Conservation (phyloP, 306 rosid genomes). For the Neltuma alba region DNA sequence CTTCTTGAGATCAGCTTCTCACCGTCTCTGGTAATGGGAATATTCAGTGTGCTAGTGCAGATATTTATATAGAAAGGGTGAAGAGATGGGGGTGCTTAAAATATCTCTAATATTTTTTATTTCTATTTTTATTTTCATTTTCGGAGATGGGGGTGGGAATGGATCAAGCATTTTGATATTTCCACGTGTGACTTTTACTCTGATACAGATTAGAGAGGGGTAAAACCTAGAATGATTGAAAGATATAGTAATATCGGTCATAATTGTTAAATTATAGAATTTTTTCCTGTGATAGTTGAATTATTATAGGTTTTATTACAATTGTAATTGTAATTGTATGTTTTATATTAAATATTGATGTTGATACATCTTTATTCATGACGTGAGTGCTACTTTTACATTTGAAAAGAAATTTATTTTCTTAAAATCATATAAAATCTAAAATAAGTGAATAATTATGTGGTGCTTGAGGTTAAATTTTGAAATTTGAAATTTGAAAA, state of each 20-base stretch:
- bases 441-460: too few species aligned
- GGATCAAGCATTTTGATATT: not conserved
- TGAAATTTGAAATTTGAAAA: too few species aligned
- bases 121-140: not conserved
- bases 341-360: too few species aligned
- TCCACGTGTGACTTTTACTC: slow-evolving; percentile 7
- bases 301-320: too few species aligned
- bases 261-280: not conserved
- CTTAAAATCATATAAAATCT: too few species aligned
- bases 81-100: slow-evolving; percentile 16
- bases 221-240: not conserved
- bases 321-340: not conserved
- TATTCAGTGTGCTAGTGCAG: too few species aligned
- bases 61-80: slow-evolving; percentile 28
- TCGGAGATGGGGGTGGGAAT: not conserved
- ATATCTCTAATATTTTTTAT: slow-evolving; percentile 30
- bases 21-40: not conserved
- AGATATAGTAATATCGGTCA: not conserved
- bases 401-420: too few species aligned
- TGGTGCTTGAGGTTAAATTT: not conserved
- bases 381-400: too few species aligned
- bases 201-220: not conserved
- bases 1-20: not conserved
- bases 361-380: too few species aligned
- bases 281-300: too few species aligned